Conservation (phyloP, 169 alveolate genomes). For the Besnoitia besnoiti region DNA sequence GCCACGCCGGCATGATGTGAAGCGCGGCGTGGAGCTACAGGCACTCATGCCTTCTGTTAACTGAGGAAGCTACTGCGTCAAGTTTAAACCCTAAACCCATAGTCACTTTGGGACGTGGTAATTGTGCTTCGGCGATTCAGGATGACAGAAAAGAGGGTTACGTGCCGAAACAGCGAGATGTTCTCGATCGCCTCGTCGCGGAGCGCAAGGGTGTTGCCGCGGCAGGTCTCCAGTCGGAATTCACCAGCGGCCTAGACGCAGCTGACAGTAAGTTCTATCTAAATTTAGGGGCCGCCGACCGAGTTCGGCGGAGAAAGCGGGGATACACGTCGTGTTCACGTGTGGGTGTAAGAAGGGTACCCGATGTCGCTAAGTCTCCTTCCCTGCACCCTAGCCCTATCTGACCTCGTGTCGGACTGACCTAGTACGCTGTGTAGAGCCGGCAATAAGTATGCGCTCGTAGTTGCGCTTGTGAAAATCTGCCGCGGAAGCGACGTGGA, state of each 20-base stretch:
- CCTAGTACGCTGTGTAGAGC: too few species aligned
- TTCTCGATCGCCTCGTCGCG: conserved; percentile 34
- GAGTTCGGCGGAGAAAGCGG: too few species aligned
- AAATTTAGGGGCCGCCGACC: too few species aligned
- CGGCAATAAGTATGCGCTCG: too few species aligned
- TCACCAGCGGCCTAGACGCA: neutral
- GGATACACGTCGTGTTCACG: too few species aligned
- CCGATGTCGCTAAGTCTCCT: too few species aligned
- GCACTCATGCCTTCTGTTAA: neutral
- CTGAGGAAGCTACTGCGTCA: too few species aligned
- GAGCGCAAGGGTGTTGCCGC: conserved; percentile 6
- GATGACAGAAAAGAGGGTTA: conserved; percentile 70
- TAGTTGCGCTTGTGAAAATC: too few species aligned
- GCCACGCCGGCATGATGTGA: neutral
- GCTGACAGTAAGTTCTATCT: neutral
- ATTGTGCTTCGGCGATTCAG: neutral
- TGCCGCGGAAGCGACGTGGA: too few species aligned
- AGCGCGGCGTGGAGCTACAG: neutral
- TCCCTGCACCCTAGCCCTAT: too few species aligned
- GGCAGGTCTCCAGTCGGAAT: conserved; percentile 13
- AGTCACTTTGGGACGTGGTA: neutral
- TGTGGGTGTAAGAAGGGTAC: too few species aligned
- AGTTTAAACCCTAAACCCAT: neutral
- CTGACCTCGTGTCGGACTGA: too few species aligned
- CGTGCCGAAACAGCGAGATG: conserved; percentile 65